These are phyloP conservation scores for Rutstroemia sp. DNA, from an alignment of 2,329 filamentous ascomycete genomes.

Conservation along the genomic window DNA sequence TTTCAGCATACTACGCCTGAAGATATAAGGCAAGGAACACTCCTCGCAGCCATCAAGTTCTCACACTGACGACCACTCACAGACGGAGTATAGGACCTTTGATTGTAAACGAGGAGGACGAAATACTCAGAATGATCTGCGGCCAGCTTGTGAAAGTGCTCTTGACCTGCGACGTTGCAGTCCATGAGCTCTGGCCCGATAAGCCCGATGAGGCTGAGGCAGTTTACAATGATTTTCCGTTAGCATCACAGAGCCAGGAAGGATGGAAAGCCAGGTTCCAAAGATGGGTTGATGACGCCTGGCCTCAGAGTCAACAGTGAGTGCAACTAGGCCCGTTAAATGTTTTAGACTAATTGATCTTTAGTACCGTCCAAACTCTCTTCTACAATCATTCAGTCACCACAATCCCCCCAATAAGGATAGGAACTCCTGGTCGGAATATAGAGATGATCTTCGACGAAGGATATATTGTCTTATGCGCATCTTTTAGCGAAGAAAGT, in stretches of 20 bases:
- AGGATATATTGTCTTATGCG: constrained; percentile 4
- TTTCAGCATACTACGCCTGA: constrained; percentile 18
- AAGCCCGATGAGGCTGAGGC: background rate
- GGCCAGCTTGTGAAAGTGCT: constrained; percentile 20
- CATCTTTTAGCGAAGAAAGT: background rate
- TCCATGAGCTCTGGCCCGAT: constrained; percentile 19
- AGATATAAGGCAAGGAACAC: constrained; percentile 15
- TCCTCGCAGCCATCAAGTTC: background rate
- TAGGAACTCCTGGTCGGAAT: constrained; percentile 1
- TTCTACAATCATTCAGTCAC: constrained; percentile 7
- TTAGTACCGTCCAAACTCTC: constrained; percentile 1
- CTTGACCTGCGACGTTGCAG: constrained; percentile 5
- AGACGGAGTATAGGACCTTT: constrained; percentile 19
- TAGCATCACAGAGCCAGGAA: constrained; percentile 7
- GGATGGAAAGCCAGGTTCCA: constrained; percentile 21
- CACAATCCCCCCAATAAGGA: background rate
- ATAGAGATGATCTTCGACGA: constrained; percentile 1
- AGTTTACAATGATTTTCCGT: constrained; percentile 20
- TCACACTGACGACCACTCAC: background rate
- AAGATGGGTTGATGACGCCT: constrained; percentile 17
- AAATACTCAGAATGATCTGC: constrained; percentile 22
- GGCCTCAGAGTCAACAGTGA: background rate
- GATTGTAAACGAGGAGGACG: constrained; percentile 21
- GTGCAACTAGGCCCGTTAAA: background rate
- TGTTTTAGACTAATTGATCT: background rate